Evolutionary conservation across 257 asterid genomes (phyloP).

Genomic region (Solanum sparsipilum): DNA sequence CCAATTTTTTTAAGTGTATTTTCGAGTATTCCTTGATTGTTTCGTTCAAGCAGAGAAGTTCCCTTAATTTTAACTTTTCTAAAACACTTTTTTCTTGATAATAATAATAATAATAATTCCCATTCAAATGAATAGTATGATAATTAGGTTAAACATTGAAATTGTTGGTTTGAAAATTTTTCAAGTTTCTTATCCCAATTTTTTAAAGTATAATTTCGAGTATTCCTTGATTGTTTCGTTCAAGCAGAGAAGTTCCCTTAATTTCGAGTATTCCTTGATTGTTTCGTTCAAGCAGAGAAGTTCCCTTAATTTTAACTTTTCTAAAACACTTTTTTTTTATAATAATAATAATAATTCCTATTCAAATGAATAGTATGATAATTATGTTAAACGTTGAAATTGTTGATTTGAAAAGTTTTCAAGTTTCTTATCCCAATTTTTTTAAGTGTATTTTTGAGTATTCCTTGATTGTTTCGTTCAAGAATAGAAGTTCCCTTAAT

Average conservation of each 20-base stretch:
- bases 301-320: background rate
- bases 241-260: background rate
- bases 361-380: background rate
- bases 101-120: too few species aligned
- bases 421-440: background rate
- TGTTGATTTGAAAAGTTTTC: background rate
- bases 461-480: background rate
- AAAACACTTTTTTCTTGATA: too few species aligned
- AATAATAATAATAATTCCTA: too few species aligned
- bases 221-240: background rate
- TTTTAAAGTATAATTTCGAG: background rate
- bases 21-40: background rate
- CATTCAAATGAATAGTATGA: background rate
- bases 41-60: background rate
- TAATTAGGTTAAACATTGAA: background rate
- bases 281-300: background rate
- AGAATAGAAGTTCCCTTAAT: background rate
- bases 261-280: background rate
- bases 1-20: background rate
- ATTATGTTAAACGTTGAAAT: background rate
- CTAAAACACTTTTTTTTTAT: too few species aligned
- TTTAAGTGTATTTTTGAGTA: background rate
- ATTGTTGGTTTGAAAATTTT: background rate
- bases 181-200: background rate
- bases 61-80: background rate